Base-by-base conservation (phyloP, 768 basidiomycete genomes). In the Lactarius akahatsu region DNA sequence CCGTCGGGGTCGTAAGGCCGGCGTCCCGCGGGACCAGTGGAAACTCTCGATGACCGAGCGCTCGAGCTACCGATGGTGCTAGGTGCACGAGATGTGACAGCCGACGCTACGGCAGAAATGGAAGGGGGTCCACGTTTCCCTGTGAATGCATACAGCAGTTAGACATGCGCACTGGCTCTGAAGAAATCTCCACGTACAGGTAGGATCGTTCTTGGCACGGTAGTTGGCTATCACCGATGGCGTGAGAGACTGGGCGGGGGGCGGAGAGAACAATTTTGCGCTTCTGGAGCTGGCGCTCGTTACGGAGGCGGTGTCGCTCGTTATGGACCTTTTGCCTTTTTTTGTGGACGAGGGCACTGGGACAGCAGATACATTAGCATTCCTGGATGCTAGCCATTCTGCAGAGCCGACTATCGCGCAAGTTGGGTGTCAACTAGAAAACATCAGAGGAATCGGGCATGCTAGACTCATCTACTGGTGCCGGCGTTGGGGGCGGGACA, bases 381-480 rank as follows among this genome's bases (percentile, higher is more conserved):
- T 57, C 41, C 47, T 50, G 5, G 47, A 47, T 36, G 62, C 72
- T 43, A 36, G 72, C 77, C 59, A 71, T 43, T 47, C 61, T 2
- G 69, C 38, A 2, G 69, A 70, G 3, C 72, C 73, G 11, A 70
- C 72, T 71, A 50, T 16, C 26, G 16, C 11, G 18, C 2, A 0
- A 23, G 9, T 38, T 43, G 54, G 11, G 30, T 47, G 54, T 28
- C 8, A 60, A 41, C 23, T 36, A 50, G 23, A 36, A 56, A 15
- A 18, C 20, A 18, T 7, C 26, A 1, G 30, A 55, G 7, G 36
- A 28, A 62, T 65, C 57, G 34, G n/a, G 10, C n/a, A 10, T n/a
- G 11, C 5, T 16, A 52, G 1, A 11, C 23, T 15, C 56, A 79
- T 81, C 77, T 56, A 74, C 74, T 28, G 73, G 76, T 0, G 74